These are phyloP conservation scores for Nyssa sinensis DNA, from an alignment of 148 eudicot species.

Conservation along the genomic window DNA sequence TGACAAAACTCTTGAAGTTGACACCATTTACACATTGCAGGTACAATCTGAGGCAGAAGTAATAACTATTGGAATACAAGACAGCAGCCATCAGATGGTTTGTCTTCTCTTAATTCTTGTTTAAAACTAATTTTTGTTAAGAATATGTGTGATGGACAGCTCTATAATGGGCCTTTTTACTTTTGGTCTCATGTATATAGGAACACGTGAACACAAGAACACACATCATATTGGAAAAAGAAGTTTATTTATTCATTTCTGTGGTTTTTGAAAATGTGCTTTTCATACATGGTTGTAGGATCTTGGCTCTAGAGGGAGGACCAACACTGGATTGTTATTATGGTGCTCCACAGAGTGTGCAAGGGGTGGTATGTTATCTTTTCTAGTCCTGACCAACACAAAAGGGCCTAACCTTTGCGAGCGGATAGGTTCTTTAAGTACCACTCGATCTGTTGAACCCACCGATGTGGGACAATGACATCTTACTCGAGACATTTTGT, in stretches of 20 bases:
- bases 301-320: background rate
- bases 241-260: background rate
- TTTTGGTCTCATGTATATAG: background rate
- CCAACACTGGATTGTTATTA: background rate
- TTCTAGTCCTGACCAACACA: no score
- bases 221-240: background rate
- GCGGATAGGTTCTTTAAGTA: no score
- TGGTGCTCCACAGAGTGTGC: background rate
- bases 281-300: slow-evolving; percentile 1
- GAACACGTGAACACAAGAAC: background rate
- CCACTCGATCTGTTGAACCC: no score
- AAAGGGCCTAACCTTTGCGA: no score
- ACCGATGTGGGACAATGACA: background rate
- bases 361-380: background rate
- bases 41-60: no score
- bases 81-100: slow-evolving; percentile 12
- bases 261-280: no score
- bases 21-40: background rate
- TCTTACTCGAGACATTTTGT: no score
- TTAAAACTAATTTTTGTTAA: background rate
- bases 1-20: background rate
- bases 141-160: background rate
- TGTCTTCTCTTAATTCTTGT: background rate
- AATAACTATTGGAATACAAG: background rate
- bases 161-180: no score